These are phyloP conservation scores for Leucosporidium yakuticum DNA, from an alignment of 768 basidiomycete species.

Conservation along the genomic window DNA sequence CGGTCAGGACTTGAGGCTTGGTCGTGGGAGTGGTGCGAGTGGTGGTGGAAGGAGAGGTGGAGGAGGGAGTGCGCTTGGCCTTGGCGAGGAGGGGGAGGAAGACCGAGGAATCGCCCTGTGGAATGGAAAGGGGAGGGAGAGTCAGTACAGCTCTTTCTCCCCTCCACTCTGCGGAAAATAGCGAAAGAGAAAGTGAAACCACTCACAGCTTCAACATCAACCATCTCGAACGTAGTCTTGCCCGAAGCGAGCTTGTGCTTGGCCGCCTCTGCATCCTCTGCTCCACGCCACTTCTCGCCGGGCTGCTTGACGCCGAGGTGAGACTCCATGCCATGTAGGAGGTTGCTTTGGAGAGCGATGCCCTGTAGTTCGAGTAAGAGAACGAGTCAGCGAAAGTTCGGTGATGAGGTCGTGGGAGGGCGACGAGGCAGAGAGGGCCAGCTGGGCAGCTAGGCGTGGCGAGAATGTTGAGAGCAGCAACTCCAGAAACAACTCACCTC, in stretches of 20 bases:
- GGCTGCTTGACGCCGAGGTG: constrained; percentile 54
- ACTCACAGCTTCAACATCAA: constrained; percentile 31
- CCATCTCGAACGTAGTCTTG: constrained; percentile 33
- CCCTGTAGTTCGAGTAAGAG: constrained; percentile 47
- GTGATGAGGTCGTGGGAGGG: constrained; percentile 4
- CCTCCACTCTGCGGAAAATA: neutral
- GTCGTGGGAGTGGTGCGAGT: neutral
- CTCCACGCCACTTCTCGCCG: constrained; percentile 23
- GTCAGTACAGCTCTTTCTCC: neutral
- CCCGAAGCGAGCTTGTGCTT: constrained; percentile 6
- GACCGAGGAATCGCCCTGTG: constrained; percentile 25
- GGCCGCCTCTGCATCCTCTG: constrained; percentile 20
- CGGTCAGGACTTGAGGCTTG: neutral
- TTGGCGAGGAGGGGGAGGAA: constrained; percentile 28
- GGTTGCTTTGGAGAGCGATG: constrained; percentile 68
- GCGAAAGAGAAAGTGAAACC: neutral
- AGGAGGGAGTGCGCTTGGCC: constrained; percentile 10
- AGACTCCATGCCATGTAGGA: constrained; percentile 72
- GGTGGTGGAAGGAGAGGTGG: neutral
- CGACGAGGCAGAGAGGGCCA: no score
- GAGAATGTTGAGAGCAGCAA: no score
- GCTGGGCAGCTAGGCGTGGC: no score
- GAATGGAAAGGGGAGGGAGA: neutral
- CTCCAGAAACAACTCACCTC: constrained; percentile 41
- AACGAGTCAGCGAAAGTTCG: constrained; percentile 61